Conservation (phyloP, 2,329 filamentous ascomycete genomes). For the Phyllosticta citribraziliensis region DNA sequence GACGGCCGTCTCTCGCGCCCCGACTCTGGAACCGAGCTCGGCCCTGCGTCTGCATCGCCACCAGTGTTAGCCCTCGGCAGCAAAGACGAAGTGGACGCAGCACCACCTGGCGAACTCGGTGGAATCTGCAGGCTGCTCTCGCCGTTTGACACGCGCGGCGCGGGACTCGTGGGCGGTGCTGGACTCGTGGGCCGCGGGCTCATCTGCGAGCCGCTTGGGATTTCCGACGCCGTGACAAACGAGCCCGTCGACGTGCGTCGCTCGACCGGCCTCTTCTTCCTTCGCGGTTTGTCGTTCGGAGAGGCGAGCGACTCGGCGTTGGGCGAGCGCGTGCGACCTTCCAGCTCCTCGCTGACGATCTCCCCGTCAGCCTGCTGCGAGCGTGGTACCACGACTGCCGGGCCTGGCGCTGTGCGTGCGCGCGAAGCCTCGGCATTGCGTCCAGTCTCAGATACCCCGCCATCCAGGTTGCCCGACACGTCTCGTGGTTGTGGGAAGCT, state of each 20-base stretch:
- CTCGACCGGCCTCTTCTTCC: not conserved
- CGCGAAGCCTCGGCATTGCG: not conserved
- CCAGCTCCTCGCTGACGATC: slow-evolving; percentile 2
- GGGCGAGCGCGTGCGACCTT: not conserved
- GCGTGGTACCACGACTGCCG: not conserved
- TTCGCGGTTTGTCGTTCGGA: not conserved
- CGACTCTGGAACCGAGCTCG: not conserved
- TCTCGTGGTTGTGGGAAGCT: slow-evolving; percentile 35
- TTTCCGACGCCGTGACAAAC: slow-evolving; percentile 5
- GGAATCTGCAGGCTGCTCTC: slow-evolving; percentile 11
- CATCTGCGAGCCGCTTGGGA: not conserved
- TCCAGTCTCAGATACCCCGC: slow-evolving; percentile 17
- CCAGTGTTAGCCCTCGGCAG: slow-evolving; percentile 24
- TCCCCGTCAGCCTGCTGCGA: not conserved
- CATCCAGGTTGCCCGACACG: slow-evolving; percentile 17
- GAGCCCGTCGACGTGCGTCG: slow-evolving; percentile 3
- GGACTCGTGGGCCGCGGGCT: not conserved
- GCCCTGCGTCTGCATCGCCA: not conserved
- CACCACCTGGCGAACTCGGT: slow-evolving; percentile 17
- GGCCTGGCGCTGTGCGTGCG: not conserved
- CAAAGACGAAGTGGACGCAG: slow-evolving; percentile 27
- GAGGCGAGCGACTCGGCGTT: not conserved
- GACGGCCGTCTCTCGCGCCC: not conserved
- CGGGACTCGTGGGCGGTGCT: not conserved
- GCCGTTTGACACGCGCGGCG: not conserved